Evolutionary conservation across 164 flowering plant species (phyloP), one percentile per base, ranked within the genome.

Genomic region (Malania oleifera): DNA sequence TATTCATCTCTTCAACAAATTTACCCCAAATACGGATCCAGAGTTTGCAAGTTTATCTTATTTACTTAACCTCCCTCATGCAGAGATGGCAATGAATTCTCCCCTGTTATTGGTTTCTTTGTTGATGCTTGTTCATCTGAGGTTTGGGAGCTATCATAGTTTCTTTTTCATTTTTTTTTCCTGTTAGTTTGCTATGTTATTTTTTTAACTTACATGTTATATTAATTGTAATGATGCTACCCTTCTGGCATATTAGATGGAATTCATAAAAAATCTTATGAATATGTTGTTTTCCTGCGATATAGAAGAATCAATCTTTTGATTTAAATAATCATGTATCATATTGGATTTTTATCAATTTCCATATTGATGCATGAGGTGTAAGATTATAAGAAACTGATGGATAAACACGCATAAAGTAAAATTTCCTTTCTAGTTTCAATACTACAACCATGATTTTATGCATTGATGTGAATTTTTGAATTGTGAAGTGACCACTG

Each of bases 21-120:
- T 15, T 43, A 15, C 15, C n/a, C 5, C 2, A 43, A 43, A 11
- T 20, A 17, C n/a, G 8, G 11, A 7, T 34, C 3, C 17, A 44
- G 60, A 13, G 3, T 25, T 10, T 43, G 14, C 17, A 15, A 45
- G n/a, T 46, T 46, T 4, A 45, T 52, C 7, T 43, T 35, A 12
- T 18, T 7, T 15, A 19, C 39, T 11, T 59, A 3, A 49, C 26
- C 7, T 52, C 62, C 57, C 6, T 19, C 18, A 11, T 75, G 77
- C 84, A 91, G 95, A 65, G 82, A 78, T 52, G 91, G 96, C 52
- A 85, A 65, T 62, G 83, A 79, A 63, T 92, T 87, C 71, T 82
- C 98, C 6, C 88, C 96, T 41, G 28, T 80, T 5, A 64, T 74
- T 69, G 96, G 95, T 11, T 92, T 87, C 70, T 92, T 84, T 37